phyloP scores from a whole-genome alignment of 768 basidiomycete species.

The Sistotremastrum niveocremeum region DNA sequence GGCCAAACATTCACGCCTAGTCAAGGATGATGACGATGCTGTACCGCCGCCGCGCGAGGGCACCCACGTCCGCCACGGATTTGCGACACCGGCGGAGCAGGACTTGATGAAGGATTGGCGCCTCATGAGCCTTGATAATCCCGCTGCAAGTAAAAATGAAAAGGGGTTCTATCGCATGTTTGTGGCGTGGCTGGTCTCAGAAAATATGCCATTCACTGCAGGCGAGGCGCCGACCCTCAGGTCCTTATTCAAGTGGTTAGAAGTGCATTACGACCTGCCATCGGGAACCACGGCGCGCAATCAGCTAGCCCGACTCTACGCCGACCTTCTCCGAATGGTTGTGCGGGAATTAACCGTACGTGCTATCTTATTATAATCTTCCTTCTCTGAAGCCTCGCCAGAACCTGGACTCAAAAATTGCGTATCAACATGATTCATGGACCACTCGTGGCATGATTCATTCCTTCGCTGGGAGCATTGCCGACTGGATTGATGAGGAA shows the following conservation, averaged over 20 bases:
- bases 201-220: slow-evolving; percentile 15
- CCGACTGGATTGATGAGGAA: slow-evolving; percentile 9
- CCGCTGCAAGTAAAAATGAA: too few relatives aligned
- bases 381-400: not conserved
- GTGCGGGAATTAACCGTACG: slow-evolving; percentile 12
- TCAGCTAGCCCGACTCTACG: slow-evolving; percentile 8
- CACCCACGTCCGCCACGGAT: too few relatives aligned
- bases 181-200: too few relatives aligned
- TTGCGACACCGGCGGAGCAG: too few relatives aligned
- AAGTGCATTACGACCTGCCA: slow-evolving; percentile 10
- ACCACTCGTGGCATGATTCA: slow-evolving; percentile 9
- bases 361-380: not conserved
- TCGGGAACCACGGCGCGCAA: slow-evolving; percentile 17
- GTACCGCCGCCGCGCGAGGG: too few relatives aligned
- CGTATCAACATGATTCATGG: slow-evolving; percentile 9
- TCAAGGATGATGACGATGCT: too few relatives aligned
- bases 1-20: too few relatives aligned
- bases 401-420: slow-evolving; percentile 8
- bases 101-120: too few relatives aligned
- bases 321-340: slow-evolving; percentile 10
- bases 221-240: slow-evolving; percentile 10
- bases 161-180: too few relatives aligned
- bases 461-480: slow-evolving; percentile 10
- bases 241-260: slow-evolving; percentile 9
- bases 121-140: too few relatives aligned